Conservation (phyloP, 139 green algal species). For the Chlorella sp. region DNA sequence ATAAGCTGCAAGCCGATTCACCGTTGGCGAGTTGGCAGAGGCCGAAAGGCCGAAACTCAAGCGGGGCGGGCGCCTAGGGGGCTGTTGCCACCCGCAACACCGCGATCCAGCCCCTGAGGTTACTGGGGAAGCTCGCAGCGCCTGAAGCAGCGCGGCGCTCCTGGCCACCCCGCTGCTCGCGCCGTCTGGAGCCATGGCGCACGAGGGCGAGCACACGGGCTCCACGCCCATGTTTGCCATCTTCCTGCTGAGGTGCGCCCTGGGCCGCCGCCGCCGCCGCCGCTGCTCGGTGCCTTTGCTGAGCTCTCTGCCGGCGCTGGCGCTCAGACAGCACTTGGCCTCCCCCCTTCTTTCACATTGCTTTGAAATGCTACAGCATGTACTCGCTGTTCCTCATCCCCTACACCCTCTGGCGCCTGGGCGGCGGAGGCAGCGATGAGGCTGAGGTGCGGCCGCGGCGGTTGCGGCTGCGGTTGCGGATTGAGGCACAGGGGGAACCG, state of each 20-base stretch:
- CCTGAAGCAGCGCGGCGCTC: no score
- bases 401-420: constrained; percentile 78
- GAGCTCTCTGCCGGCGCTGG: no score
- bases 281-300: not conserved
- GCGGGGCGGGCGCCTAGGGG: no score
- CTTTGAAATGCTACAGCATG: constrained; percentile 48
- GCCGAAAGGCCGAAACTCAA: no score
- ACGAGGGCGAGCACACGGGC: constrained; percentile 41
- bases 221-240: constrained; percentile 79
- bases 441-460: constrained; percentile 43
- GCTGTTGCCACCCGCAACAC: no score
- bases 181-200: constrained; percentile 4
- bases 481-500: not conserved
- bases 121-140: no score
- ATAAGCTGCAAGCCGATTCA: no score
- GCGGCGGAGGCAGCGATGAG: constrained; percentile 39
- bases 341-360: not conserved
- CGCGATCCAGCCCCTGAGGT: no score
- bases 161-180: no score
- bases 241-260: constrained; percentile 64
- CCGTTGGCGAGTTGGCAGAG: no score
- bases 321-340: not conserved
- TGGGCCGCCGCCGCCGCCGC: not conserved
- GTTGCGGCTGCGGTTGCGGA: not conserved
- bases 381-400: constrained; percentile 79